Base-by-base conservation (phyloP, 169 alveolate genomes). In the Plasmodium cynomolgi region DNA sequence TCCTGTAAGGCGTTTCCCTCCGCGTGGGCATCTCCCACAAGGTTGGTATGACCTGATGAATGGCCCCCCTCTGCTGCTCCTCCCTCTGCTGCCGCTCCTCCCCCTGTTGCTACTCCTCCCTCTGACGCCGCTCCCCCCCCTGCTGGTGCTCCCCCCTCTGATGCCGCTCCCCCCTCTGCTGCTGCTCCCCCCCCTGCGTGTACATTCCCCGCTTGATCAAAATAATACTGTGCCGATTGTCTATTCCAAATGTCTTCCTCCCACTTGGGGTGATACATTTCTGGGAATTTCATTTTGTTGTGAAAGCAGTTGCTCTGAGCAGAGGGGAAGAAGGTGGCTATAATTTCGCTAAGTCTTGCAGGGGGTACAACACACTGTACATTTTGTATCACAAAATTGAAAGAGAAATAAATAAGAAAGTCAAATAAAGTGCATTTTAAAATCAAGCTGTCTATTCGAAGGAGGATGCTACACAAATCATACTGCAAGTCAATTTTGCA, bases 341-440 rank as follows among this genome's bases (percentile, higher is more conserved):
- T 6, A 29, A 84, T 84, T 26, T 84, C 47, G 8, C n/a, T 26
- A 11, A 44, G 23, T 34, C 44, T 56, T 13, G 56, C 8, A 13
- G 71, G 68, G 5, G 93, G 85, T 17, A 85, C 56, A 13, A 85
- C 85, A 54, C 47, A 47, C 62, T 85, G 72, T 20, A 73, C 37
- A 85, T 85, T 85, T 75, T 85, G 93, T 7, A 85, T 29, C 8
- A 85, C 68, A 85, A 85, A 85, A 85, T 85, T 85, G 47, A 85
- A 85, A 1, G 93, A 85, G 23, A 85, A 85, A 68, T 44, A 85
- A 34, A 85, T 8, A 1, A 85, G 37, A 34, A 85, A 85, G 5
- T 85, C 93, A 44, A 50, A 75, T 20, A 85, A 47, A 74, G 73
- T 75, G n/a, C 93, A 74, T 33, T 85, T 85, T 20, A 85, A 44